These are phyloP conservation scores for Mrakia gelida DNA, from an alignment of 768 basidiomycete species.

Conservation along the genomic window DNA sequence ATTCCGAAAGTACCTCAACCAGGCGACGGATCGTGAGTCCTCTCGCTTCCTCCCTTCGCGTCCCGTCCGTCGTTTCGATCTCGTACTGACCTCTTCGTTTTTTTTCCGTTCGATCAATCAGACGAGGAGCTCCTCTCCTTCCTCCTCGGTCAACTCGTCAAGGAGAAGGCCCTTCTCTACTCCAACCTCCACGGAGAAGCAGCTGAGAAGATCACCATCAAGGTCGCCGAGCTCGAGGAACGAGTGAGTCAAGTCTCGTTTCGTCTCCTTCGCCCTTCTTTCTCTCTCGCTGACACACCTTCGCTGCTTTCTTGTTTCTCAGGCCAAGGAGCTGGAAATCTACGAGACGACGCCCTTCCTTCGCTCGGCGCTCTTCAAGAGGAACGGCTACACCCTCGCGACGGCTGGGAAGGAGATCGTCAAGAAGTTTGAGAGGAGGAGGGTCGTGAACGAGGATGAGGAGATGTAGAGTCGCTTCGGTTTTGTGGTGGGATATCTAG, in stretches of 20 bases:
- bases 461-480: constrained; percentile 16
- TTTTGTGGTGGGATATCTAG: no score
- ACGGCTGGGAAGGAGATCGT: constrained; percentile 26
- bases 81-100: not conserved
- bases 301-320: not conserved
- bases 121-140: constrained; percentile 90
- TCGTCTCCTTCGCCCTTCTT: constrained; percentile 1
- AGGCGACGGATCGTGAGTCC: constrained; percentile 66
- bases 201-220: constrained; percentile 70
- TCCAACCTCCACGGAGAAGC: constrained; percentile 50
- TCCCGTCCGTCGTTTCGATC: not conserved
- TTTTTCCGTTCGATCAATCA: not conserved
- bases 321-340: constrained; percentile 97
- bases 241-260: constrained; percentile 55
- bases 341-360: constrained; percentile 85
- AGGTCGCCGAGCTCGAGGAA: constrained; percentile 76
- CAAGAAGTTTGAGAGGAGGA: constrained; percentile 27
- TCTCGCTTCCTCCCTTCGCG: not conserved
- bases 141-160: constrained; percentile 86
- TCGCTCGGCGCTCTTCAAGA: constrained; percentile 70
- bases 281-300: not conserved
- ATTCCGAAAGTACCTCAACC: constrained; percentile 95
- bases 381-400: constrained; percentile 78
- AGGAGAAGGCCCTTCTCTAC: constrained; percentile 56
- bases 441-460: constrained; percentile 22